These are phyloP conservation scores for Penicillium expansum DNA, from an alignment of 2,329 filamentous ascomycete species.

Conservation along the genomic window DNA sequence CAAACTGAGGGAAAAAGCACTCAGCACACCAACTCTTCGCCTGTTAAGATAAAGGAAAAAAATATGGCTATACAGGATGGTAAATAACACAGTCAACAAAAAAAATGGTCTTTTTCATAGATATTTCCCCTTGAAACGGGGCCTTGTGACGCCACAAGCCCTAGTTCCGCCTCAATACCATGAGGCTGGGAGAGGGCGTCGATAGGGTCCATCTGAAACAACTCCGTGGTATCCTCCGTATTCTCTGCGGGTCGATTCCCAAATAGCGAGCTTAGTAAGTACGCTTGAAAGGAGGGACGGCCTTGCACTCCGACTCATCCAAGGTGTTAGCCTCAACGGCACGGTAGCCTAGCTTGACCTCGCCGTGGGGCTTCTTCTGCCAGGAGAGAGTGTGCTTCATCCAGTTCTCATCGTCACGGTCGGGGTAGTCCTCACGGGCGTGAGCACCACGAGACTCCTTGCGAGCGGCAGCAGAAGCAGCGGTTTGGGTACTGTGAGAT, in stretches of 20 bases:
- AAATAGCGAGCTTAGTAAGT: conserved; percentile 43
- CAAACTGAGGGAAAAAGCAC: conserved; percentile 21
- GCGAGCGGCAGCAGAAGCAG: conserved; percentile 81
- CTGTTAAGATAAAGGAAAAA: conserved; percentile 29
- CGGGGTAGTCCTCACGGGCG: conserved; percentile 93
- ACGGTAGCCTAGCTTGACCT: conserved; percentile 83
- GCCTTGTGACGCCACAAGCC: conserved; percentile 13
- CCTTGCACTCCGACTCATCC: conserved; percentile 93
- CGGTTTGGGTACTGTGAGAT: conserved; percentile 73
- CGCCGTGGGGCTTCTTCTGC: conserved; percentile 88
- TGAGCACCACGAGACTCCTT: conserved; percentile 98
- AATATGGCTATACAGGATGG: conserved; percentile 42
- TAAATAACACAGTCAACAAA: conserved; percentile 36
- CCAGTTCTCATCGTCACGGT: conserved; percentile 93
- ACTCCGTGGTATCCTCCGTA: conserved; percentile 20
- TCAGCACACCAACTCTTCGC: conserved; percentile 39
- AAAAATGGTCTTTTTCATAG: conserved; percentile 33
- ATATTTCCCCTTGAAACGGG: conserved; percentile 13
- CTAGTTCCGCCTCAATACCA: conserved; percentile 4
- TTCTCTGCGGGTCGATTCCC: conserved; percentile 8
- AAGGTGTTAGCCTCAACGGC: conserved; percentile 77
- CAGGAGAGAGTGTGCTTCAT: conserved; percentile 99
- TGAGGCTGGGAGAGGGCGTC: conserved; percentile 4
- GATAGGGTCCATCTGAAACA: conserved; percentile 17
- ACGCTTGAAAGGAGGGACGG: conserved; percentile 91